Evolutionary conservation across 2,329 filamentous ascomycete genomes (phyloP).

Genomic region (Claviceps paspali): DNA sequence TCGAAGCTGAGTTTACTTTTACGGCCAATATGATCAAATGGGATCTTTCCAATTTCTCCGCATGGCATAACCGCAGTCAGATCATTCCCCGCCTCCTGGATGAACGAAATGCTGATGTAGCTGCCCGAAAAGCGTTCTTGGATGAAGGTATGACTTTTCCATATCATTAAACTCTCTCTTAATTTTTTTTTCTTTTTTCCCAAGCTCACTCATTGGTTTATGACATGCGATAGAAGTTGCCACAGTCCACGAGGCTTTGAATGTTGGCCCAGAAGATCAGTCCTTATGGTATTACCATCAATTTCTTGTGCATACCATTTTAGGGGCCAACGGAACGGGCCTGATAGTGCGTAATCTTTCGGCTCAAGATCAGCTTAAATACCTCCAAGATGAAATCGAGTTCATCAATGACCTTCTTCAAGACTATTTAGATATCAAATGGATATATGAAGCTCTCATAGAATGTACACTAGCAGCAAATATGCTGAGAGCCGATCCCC

Average conservation of each 20-base stretch:
- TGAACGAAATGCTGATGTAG: constrained; percentile 50
- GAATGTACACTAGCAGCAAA: constrained; percentile 44
- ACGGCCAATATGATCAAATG: constrained; percentile 73
- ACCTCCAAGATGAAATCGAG: constrained; percentile 57
- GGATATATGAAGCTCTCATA: constrained; percentile 77
- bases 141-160: constrained; percentile 40
- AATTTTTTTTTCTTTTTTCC: neutral
- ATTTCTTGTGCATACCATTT: constrained; percentile 60
- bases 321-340: constrained; percentile 21
- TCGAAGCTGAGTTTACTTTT: constrained; percentile 72
- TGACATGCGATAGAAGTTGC: constrained; percentile 49
- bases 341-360: constrained; percentile 25
- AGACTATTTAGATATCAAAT: constrained; percentile 50
- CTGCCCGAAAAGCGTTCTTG: constrained; percentile 51
- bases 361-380: constrained; percentile 43
- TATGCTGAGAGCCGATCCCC: constrained; percentile 21
- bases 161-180: neutral
- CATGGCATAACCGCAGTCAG: constrained; percentile 84
- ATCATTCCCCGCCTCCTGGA: constrained; percentile 63
- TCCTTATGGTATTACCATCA: constrained; percentile 97
- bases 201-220: neutral
- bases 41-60: constrained; percentile 92
- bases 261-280: constrained; percentile 84
- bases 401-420: constrained; percentile 51
- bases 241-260: constrained; percentile 62